Conservation (phyloP, 2,329 filamentous ascomycete genomes). For the Phialophora expanda region DNA sequence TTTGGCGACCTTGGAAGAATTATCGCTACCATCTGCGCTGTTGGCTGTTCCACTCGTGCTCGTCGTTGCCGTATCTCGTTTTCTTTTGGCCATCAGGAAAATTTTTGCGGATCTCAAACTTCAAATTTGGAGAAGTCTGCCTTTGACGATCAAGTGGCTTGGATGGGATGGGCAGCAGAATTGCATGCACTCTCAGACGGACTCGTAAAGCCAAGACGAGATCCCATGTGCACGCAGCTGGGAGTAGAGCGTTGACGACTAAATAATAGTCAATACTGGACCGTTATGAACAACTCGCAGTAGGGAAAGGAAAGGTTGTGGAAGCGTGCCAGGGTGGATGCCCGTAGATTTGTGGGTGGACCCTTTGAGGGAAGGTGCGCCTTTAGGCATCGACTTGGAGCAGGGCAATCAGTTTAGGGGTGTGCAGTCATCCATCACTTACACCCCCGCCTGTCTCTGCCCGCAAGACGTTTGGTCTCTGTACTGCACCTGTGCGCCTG, state of each 20-base stretch:
- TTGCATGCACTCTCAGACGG: not conserved
- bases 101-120: constrained; percentile 14
- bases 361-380: constrained; percentile 2
- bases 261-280: not conserved
- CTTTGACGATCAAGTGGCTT: constrained; percentile 4
- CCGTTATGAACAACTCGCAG: not conserved
- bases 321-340: constrained; percentile 1
- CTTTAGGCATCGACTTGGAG: not conserved
- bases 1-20: constrained; percentile 38
- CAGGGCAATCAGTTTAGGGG: constrained; percentile 4
- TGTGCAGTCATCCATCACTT: not conserved
- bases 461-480: constrained; percentile 9
- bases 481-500: not conserved
- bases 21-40: constrained; percentile 28
- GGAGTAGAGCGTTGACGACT: not conserved
- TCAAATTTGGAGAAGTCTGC: constrained; percentile 21
- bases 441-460: not conserved
- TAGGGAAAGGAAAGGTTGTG: not conserved
- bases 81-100: constrained; percentile 51
- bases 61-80: constrained; percentile 44
- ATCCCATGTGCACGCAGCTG: not conserved
- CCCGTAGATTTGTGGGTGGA: not conserved
- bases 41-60: constrained; percentile 1
- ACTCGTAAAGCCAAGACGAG: not conserved
- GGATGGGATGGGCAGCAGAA: not conserved